A percentile compares a stretch with the other conserved stretches of the same genome.
phyloP scores from a whole-genome alignment of 2,329 filamentous ascomycete species.

The Eutypella sp. region DNA sequence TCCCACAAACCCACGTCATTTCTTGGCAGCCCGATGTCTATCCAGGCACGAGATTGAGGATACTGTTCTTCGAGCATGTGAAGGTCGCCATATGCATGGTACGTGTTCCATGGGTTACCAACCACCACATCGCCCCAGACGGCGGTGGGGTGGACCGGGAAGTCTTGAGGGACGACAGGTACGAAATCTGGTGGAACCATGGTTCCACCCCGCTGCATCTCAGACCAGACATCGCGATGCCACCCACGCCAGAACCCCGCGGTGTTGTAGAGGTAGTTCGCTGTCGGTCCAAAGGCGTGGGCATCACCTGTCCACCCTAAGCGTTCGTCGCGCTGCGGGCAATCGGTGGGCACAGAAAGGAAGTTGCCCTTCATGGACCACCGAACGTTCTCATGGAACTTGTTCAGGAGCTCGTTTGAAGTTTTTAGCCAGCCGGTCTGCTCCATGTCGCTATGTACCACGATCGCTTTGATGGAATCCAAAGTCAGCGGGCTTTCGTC shows the following conservation, averaged over 20 bases:
- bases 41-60: conserved; percentile 34
- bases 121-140: conserved; percentile 42
- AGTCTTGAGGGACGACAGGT: conserved; percentile 21
- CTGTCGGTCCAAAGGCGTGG: conserved; percentile 40
- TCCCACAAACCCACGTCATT: conserved; percentile 36
- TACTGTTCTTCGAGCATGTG: conserved; percentile 33
- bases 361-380: conserved; percentile 59
- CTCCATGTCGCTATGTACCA: conserved; percentile 49
- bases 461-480: conserved; percentile 28
- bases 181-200: conserved; percentile 24
- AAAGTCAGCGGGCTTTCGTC: conserved; percentile 21
- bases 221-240: conserved; percentile 41
- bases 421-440: conserved; percentile 46
- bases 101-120: conserved; percentile 36
- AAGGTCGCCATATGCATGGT: conserved; percentile 32
- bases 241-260: conserved; percentile 45
- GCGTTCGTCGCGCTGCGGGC: conserved; percentile 42
- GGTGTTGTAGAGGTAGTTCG: conserved; percentile 51
- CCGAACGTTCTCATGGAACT: conserved; percentile 47
- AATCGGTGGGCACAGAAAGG: conserved; percentile 50
- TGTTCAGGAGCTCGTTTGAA: conserved; percentile 47
- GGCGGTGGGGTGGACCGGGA: conserved; percentile 21
- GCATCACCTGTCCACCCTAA: conserved; percentile 46
- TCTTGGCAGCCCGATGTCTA: conserved; percentile 31
- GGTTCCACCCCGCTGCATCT: conserved; percentile 19